Conservation (phyloP, 768 basidiomycete genomes). For the Russula ochroleuca region DNA sequence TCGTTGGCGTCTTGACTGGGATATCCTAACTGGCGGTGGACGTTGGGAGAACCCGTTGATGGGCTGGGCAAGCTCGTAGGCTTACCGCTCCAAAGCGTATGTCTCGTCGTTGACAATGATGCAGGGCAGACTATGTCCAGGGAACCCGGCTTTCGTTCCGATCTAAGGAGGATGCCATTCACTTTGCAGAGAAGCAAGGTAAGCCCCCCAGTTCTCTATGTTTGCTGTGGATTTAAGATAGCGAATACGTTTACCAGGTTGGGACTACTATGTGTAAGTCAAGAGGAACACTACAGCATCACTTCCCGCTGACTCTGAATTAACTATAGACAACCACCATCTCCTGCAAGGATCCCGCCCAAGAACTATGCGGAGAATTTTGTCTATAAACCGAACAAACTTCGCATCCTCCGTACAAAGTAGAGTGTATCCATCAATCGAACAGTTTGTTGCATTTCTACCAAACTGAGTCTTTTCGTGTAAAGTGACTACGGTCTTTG, state of each 20-base stretch:
- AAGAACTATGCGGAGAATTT: constrained; percentile 94
- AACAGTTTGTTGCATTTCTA: neutral
- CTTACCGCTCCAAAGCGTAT: constrained; percentile 18
- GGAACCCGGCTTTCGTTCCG: constrained; percentile 79
- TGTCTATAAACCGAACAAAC: constrained; percentile 70
- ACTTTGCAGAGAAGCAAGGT: constrained; percentile 98
- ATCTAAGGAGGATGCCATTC: constrained; percentile 85
- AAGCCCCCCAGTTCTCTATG: constrained; percentile 18
- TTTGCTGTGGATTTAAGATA: constrained; percentile 11
- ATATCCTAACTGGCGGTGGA: constrained; percentile 80
- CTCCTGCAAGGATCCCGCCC: constrained; percentile 65
- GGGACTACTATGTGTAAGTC: constrained; percentile 88
- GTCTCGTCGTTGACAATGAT: neutral
- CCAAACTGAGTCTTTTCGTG: neutral
- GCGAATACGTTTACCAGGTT: constrained; percentile 51
- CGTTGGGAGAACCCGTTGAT: constrained; percentile 98
- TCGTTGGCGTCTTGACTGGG: constrained; percentile 94
- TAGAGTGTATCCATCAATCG: constrained; percentile 43
- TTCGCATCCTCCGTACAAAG: constrained; percentile 87
- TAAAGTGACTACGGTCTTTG: neutral
- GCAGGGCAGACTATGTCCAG: constrained; percentile 93
- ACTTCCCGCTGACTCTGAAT: neutral
- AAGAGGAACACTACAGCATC: constrained; percentile 17
- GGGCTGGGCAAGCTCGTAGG: constrained; percentile 94
- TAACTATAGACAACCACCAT: constrained; percentile 48